A percentile compares a stretch with the other conserved stretches of the same genome.
Conservation (phyloP, 2,329 filamentous ascomycete species). For the Alternaria brassicicola region DNA sequence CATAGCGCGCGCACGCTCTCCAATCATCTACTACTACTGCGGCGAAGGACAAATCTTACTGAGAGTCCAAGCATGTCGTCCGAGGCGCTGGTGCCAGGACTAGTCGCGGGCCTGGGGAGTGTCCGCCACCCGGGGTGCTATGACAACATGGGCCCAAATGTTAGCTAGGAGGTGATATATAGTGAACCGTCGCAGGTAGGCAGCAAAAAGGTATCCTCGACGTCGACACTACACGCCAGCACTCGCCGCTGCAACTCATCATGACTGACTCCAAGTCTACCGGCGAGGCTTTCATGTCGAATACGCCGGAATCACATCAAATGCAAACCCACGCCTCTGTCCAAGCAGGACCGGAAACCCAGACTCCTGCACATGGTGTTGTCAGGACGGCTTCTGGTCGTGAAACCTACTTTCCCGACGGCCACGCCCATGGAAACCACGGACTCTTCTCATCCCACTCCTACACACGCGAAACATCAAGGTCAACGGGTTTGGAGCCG, state of each 20-base stretch:
- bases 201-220: not conserved
- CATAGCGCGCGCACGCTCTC: not conserved
- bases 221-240: constrained; percentile 2
- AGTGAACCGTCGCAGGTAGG: not conserved
- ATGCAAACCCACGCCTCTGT: not conserved
- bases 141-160: constrained; percentile 3
- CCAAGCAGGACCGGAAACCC: constrained; percentile 1
- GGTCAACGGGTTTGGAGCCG: not conserved
- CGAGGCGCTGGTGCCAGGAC: not conserved
- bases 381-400: constrained; percentile 35
- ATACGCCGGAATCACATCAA: constrained; percentile 6
- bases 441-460: constrained; percentile 14
- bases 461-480: not conserved
- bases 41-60: not conserved
- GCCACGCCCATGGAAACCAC: constrained; percentile 16
- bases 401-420: constrained; percentile 39
- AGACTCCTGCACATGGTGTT: constrained; percentile 8
- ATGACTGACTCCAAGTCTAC: constrained; percentile 24
- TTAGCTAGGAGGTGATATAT: constrained; percentile 3
- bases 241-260: constrained; percentile 5
- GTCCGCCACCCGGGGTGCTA: constrained; percentile 6
- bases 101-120: constrained; percentile 2
- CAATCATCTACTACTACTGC: not conserved
- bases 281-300: constrained; percentile 10
- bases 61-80: not conserved